A percentile compares a stretch with the other conserved stretches of the same genome.
phyloP scores from a whole-genome alignment of 108 stramenopile species.

The Bacterosira constricta region DNA sequence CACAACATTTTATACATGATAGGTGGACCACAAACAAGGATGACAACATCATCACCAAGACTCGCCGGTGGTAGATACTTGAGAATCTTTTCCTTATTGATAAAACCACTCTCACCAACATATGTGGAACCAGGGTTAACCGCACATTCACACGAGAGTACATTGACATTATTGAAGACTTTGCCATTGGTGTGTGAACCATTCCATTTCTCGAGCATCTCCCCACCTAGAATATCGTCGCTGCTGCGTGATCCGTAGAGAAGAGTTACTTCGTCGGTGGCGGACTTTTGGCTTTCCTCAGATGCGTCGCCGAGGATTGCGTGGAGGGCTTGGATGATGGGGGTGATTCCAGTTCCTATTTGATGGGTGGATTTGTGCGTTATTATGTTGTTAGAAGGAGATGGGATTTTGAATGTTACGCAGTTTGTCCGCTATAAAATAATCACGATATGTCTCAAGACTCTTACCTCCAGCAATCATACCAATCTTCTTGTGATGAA shows the following conservation, averaged over 20 bases:
- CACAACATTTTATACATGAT: conserved; percentile 89
- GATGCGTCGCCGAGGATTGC: conserved; percentile 83
- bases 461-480: conserved; percentile 87
- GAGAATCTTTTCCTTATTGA: conserved; percentile 69
- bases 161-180: conserved; percentile 72
- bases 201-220: conserved; percentile 76
- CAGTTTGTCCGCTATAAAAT: too few relatives aligned
- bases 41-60: conserved; percentile 59
- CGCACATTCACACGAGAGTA: conserved; percentile 79
- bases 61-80: conserved; percentile 62
- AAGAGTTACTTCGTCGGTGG: conserved; percentile 70
- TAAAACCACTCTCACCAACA: conserved; percentile 73
- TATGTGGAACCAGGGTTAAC: conserved; percentile 63
- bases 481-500: conserved; percentile 77
- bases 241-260: conserved; percentile 80
- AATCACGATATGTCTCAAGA: not conserved
- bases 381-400: too few relatives aligned
- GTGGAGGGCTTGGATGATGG: conserved; percentile 96
- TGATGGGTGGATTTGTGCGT: too few relatives aligned
- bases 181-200: conserved; percentile 27
- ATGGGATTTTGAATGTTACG: too few relatives aligned
- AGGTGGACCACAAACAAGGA: conserved; percentile 96
- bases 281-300: conserved; percentile 42
- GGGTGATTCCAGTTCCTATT: conserved; percentile 98
- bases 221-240: conserved; percentile 87